Percentiles rank a stretch among this genome's conserved stretches.
Conservation (phyloP, 2,329 filamentous ascomycete species). For the Claviceps spartinae region DNA sequence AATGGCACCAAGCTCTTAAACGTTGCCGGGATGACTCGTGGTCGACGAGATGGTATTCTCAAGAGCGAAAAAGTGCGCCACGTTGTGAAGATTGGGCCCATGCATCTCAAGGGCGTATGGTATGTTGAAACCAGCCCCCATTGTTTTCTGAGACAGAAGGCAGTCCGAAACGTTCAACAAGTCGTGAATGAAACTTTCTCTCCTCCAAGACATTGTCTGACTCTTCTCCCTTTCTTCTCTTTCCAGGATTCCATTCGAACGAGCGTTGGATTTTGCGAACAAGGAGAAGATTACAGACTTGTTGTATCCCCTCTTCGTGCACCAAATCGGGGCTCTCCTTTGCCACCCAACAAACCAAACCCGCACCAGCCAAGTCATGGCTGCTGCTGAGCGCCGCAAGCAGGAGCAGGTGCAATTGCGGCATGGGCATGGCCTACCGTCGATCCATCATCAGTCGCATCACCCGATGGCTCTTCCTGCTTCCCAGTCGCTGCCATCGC, state of each 20-base stretch:
- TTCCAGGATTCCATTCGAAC: conserved; percentile 86
- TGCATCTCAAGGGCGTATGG: conserved; percentile 98
- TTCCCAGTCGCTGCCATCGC: conserved; percentile 45
- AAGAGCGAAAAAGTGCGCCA: conserved; percentile 96
- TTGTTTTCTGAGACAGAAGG: conserved; percentile 9
- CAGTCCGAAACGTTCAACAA: neutral
- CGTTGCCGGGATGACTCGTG: conserved; percentile 94
- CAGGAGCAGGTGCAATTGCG: conserved; percentile 55
- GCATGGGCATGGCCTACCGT: conserved; percentile 45
- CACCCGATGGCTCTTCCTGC: conserved; percentile 49
- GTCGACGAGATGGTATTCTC: conserved; percentile 84
- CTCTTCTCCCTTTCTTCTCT: neutral
- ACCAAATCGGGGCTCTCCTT: conserved; percentile 86
- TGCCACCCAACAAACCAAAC: conserved; percentile 87
- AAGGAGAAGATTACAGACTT: conserved; percentile 98
- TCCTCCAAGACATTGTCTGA: conserved; percentile 13
- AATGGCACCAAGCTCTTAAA: conserved; percentile 96
- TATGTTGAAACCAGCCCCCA: conserved; percentile 33
- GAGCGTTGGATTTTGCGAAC: conserved; percentile 96
- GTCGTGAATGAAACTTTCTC: neutral
- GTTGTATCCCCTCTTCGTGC: conserved; percentile 89
- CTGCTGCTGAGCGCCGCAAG: conserved; percentile 66
- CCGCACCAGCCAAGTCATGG: conserved; percentile 74
- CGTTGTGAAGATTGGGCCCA: conserved; percentile 96
- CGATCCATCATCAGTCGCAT: conserved; percentile 52